Percentiles rank a stretch among this genome's conserved stretches.
phyloP scores from a whole-genome alignment of 2,329 filamentous ascomycete genomes.

The Fusarium sp. region DNA sequence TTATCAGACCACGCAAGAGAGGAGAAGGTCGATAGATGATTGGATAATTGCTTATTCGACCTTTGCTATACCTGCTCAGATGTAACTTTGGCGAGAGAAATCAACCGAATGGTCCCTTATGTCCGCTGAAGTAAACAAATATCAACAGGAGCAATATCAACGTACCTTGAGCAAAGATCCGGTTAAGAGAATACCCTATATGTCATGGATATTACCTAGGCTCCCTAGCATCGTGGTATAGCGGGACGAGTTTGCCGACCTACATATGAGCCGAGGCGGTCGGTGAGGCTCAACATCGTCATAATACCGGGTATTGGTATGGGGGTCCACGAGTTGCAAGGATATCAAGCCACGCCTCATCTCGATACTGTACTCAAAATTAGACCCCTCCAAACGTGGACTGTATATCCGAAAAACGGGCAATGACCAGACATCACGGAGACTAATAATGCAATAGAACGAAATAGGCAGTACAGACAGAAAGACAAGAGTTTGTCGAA shows the following conservation, averaged over 20 bases:
- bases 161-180: slow-evolving; percentile 2
- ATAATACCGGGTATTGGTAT: slow-evolving; percentile 24
- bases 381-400: slow-evolving; percentile 7
- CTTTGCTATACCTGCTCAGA: slow-evolving; percentile 10
- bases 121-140: neutral
- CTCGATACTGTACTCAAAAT: slow-evolving; percentile 6
- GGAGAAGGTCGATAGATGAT: slow-evolving; percentile 5
- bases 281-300: slow-evolving; percentile 35
- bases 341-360: slow-evolving; percentile 16
- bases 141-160: neutral
- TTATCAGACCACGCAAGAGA: slow-evolving; percentile 39
- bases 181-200: neutral
- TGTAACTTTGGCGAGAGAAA: slow-evolving; percentile 3
- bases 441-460: slow-evolving; percentile 2
- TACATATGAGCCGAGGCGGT: slow-evolving; percentile 26
- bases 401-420: slow-evolving; percentile 15
- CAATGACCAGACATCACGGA: slow-evolving; percentile 5
- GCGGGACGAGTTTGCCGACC: slow-evolving; percentile 23
- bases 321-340: slow-evolving; percentile 26
- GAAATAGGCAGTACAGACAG: neutral
- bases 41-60: slow-evolving; percentile 25
- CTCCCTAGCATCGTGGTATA: neutral
- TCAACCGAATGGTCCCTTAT: neutral
- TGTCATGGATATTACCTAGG: neutral
- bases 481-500: neutral